Percentiles rank a stretch among this genome's conserved stretches.
These are phyloP conservation scores for Talaromyces atroroseus DNA, from an alignment of 2,329 filamentous ascomycete species.

Conservation along the genomic window DNA sequence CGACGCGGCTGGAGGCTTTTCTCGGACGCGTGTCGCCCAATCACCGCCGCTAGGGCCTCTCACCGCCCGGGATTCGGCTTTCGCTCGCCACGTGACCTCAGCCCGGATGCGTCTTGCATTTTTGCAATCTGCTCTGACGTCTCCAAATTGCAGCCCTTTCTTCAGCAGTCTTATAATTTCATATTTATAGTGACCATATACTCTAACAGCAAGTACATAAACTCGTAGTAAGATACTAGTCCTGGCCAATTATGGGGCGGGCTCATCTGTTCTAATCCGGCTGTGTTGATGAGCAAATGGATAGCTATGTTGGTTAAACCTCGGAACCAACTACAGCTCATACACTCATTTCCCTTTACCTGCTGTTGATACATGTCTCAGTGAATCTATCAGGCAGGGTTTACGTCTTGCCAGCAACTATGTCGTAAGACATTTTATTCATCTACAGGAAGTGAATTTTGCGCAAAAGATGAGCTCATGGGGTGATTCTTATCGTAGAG, in stretches of 20 bases:
- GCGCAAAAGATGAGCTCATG: background rate
- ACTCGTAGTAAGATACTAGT: no score
- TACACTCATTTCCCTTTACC: background rate
- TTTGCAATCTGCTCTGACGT: background rate
- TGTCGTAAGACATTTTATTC: background rate
- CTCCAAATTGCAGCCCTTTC: background rate
- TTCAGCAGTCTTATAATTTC: background rate
- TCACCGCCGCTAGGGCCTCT: background rate
- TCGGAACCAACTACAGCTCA: background rate
- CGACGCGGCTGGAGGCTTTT: conserved; percentile 9
- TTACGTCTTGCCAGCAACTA: background rate
- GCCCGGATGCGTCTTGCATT: conserved; percentile 10
- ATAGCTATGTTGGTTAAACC: background rate
- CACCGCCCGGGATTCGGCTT: conserved; percentile 12
- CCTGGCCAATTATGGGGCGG: no score
- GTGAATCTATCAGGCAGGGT: background rate
- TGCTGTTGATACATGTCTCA: no score
- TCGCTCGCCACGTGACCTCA: conserved; percentile 9
- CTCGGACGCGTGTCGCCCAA: conserved; percentile 10
- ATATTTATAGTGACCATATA: no score
- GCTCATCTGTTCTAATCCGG: background rate
- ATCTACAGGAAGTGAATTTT: background rate
- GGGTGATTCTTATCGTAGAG: conserved; percentile 7
- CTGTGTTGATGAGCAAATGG: background rate
- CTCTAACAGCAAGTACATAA: no score